A percentile compares a stretch with the other conserved stretches of the same genome.
These are phyloP conservation scores for Aspergillus tanneri DNA, from an alignment of 2,329 filamentous ascomycete species.

Conservation along the genomic window DNA sequence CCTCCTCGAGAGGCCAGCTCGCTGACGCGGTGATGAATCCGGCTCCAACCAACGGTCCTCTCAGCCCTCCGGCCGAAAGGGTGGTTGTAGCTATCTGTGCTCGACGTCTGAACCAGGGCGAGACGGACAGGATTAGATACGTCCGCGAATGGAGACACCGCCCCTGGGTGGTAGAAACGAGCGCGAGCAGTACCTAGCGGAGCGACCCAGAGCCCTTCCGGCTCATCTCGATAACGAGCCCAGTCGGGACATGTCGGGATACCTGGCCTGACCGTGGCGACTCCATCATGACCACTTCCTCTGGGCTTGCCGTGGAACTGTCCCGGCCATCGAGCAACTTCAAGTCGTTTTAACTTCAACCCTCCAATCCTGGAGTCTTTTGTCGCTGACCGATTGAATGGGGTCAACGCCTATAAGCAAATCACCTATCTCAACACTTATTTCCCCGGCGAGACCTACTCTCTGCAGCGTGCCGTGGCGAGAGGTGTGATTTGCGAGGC, in stretches of 20 bases:
- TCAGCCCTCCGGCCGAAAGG: no score
- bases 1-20: no score
- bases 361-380: slow-evolving; percentile 12
- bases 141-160: background rate
- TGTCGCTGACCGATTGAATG: slow-evolving; percentile 13
- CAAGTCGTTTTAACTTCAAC: slow-evolving; percentile 15
- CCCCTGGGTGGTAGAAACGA: background rate
- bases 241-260: slow-evolving; percentile 1
- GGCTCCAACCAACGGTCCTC: no score
- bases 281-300: slow-evolving; percentile 16
- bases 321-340: slow-evolving; percentile 13
- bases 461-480: slow-evolving; percentile 16
- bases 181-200: background rate
- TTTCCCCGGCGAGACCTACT: slow-evolving; percentile 17
- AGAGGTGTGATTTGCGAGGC: slow-evolving; percentile 15
- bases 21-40: no score
- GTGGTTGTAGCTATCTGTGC: no score
- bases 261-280: slow-evolving; percentile 11
- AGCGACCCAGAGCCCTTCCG: background rate
- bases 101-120: no score
- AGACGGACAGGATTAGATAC: no score
- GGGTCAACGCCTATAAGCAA: slow-evolving; percentile 13
- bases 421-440: slow-evolving; percentile 14
- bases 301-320: slow-evolving; percentile 17
- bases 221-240: slow-evolving; percentile 8